Base-by-base conservation (phyloP, 768 basidiomycete species). In the Mycena chlorophos region DNA sequence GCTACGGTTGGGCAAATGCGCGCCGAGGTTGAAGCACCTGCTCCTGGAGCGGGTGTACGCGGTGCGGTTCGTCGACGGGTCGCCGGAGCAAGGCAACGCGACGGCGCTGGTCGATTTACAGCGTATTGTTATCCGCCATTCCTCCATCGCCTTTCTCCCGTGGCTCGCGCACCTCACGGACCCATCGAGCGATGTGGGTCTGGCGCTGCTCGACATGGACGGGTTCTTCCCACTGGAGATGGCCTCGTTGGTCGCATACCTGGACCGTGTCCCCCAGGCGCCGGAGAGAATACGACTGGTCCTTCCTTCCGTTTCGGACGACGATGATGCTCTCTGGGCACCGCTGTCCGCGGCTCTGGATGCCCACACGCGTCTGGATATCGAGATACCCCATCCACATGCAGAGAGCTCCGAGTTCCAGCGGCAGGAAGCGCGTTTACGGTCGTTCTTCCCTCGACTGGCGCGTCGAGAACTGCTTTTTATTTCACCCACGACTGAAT, bases 131-230 rank as follows among this genome's bases (percentile, higher is more conserved):
- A 38, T 60, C 10, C 59, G 52, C 20, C 51, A 55, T 27, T 60
- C 59, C 12, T 60, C 59, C 20, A 25, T 56, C 29, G 55, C 52
- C n/a, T 59, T 59, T 39, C 54, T 59, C 20, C 47, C 49, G 3
- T 59, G 58, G 58, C 20, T 59, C 8, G 57, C 25, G 5, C 5
- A 42, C n/a, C 53, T 59, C 43, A 53, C 39, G 14, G 50, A 49
- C 16, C 17, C 28, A 29, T 26, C 37, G n/a, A n/a, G n/a, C n/a
- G n/a, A n/a, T 5, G 26, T 25, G 13, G 23, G 45, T 13, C 26
- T 46, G 25, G 3, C 2, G n/a, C 6, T 22, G 13, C 43, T 58
- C 6, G 53, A 51, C 2, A 29, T 58, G 0, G 52, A 22, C 49
- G 57, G 54, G 27, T 25, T 58, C 4, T 34, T n/a, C 27, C 52